Conservation (phyloP, 176 grass and related monocot genomes). For the Avena eriantha region DNA sequence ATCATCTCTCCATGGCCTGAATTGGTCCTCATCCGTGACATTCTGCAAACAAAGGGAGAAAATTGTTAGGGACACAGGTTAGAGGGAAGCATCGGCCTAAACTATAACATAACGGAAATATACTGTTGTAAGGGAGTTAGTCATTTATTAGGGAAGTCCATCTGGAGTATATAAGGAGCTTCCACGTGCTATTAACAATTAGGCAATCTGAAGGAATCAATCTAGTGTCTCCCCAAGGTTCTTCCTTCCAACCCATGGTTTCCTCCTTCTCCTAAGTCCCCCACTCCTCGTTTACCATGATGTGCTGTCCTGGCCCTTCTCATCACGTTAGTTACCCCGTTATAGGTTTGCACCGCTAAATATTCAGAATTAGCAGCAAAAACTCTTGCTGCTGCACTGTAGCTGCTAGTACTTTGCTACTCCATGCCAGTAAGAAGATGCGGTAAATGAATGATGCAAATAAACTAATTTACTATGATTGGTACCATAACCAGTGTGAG, state of each 20-base stretch:
- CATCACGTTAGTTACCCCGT: not conserved
- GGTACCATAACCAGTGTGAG: not conserved
- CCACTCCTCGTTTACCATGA: not conserved
- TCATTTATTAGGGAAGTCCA: not conserved
- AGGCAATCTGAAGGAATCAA: not conserved
- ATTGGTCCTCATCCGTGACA: constrained; percentile 55
- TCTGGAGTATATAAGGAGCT: not conserved
- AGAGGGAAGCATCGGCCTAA: not conserved
- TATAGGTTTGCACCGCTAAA: not conserved
- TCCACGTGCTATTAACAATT: constrained; percentile 7
- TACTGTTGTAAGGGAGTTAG: not conserved
- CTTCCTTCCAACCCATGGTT: not conserved
- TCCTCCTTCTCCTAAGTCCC: not conserved
- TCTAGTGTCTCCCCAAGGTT: not conserved
- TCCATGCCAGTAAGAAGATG: constrained; percentile 12
- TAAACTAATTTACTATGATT: not conserved
- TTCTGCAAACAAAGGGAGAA: constrained; percentile 62
- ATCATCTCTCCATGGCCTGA: constrained; percentile 61
- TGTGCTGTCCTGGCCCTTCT: not conserved
- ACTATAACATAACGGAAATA: constrained; percentile 2
- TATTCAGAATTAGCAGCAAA: constrained; percentile 26
- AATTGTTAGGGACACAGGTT: constrained; percentile 4
- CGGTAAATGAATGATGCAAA: constrained; percentile 27
- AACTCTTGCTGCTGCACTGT: not conserved
- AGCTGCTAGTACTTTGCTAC: not conserved